Conservation (phyloP, 2,329 filamentous ascomycete species). For the Cercospora citrullina region DNA sequence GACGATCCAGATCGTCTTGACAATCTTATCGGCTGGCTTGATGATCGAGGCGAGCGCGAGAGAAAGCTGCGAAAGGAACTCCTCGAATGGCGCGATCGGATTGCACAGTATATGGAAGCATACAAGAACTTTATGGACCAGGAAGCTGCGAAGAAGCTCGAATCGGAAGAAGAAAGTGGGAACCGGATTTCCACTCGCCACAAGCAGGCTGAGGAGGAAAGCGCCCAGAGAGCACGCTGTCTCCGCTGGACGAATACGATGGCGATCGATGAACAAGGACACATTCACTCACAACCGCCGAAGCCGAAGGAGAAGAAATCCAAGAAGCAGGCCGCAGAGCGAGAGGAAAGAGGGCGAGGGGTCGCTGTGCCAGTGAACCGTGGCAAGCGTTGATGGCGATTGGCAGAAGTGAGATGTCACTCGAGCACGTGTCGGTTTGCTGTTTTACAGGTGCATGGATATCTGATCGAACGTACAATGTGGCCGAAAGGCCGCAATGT, state of each 20-base stretch:
- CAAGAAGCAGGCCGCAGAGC: constrained; percentile 34
- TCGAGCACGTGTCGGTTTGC: not conserved
- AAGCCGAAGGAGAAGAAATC: constrained; percentile 41
- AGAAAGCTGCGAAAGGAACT: constrained; percentile 86
- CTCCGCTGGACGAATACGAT: constrained; percentile 66
- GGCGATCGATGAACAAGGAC: constrained; percentile 47
- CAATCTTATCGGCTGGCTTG: constrained; percentile 81
- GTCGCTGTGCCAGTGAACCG: constrained; percentile 46
- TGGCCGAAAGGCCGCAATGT: not conserved
- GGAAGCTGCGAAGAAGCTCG: constrained; percentile 52
- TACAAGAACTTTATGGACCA: constrained; percentile 44
- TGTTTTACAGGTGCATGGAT: not conserved
- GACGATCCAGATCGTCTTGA: constrained; percentile 78
- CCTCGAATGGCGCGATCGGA: constrained; percentile 68
- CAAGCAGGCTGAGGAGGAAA: constrained; percentile 59
- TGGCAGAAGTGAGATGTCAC: constrained; percentile 21
- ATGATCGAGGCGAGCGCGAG: constrained; percentile 82
- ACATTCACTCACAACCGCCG: constrained; percentile 35
- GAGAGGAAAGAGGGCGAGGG: constrained; percentile 29
- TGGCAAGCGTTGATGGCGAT: constrained; percentile 49
- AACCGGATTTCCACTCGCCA: constrained; percentile 63
- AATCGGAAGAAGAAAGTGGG: constrained; percentile 47
- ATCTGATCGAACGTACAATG: not conserved
- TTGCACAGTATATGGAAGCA: constrained; percentile 68
- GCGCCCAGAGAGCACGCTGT: constrained; percentile 58